These are phyloP conservation scores for Hygrophorus pudorinus DNA, from an alignment of 768 basidiomycete genomes.

Conservation along the genomic window DNA sequence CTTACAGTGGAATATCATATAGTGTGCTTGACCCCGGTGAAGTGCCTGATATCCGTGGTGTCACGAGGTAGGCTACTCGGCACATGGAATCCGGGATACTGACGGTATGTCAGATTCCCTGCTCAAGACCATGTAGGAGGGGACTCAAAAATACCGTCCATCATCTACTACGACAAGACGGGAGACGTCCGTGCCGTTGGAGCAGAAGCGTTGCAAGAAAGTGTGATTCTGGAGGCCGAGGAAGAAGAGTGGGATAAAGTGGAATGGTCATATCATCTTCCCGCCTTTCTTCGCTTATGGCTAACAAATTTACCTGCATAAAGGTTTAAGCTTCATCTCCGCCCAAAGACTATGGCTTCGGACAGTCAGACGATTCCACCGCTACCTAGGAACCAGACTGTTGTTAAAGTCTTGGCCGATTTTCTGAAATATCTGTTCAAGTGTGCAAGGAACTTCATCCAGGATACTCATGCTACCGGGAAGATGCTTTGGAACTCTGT, in stretches of 20 bases:
- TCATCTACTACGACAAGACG: conserved; percentile 33
- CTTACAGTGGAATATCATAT: conserved; percentile 30
- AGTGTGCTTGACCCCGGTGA: conserved; percentile 27
- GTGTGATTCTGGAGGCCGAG: conserved; percentile 27
- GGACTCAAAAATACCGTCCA: conserved; percentile 34
- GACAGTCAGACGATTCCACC: conserved; percentile 25
- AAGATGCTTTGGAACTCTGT: conserved; percentile 31
- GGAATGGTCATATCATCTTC: conserved; percentile 29
- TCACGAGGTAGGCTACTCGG: conserved; percentile 24
- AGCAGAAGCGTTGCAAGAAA: conserved; percentile 33
- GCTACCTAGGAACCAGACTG: conserved; percentile 32
- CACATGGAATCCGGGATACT: background rate
- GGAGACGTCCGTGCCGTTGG: conserved; percentile 34
- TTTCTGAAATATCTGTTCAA: conserved; percentile 37
- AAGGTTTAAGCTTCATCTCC: conserved; percentile 29
- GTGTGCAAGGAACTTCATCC: conserved; percentile 33
- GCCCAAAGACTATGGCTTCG: conserved; percentile 9
- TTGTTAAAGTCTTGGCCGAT: conserved; percentile 36
- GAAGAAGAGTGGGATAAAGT: conserved; percentile 36
- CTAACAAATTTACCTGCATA: background rate
- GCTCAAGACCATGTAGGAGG: conserved; percentile 33
- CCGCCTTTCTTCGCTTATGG: conserved; percentile 14
- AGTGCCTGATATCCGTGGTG: conserved; percentile 27
- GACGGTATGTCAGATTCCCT: conserved; percentile 27
- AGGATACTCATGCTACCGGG: conserved; percentile 35